Conservation (phyloP, 805 yeast genomes). For the Suhomyces emberorum region DNA sequence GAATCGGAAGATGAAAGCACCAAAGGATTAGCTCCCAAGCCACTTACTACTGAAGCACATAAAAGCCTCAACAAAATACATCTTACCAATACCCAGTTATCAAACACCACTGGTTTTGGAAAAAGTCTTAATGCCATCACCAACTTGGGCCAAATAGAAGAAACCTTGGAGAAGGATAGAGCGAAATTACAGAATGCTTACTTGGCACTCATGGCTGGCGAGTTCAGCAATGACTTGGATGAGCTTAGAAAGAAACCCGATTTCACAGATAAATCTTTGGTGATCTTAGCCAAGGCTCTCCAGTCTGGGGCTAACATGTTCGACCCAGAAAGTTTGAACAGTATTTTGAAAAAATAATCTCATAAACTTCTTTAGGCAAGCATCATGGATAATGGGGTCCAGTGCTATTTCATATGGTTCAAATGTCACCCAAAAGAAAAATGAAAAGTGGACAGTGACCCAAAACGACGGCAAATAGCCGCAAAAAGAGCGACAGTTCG, state of each 20-base stretch:
- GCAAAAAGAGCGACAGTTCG: too few relatives aligned
- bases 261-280: slow-evolving; percentile 54
- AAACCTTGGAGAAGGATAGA: slow-evolving; percentile 25
- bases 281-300: slow-evolving; percentile 52
- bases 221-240: slow-evolving; percentile 61
- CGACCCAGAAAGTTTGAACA: slow-evolving; percentile 47
- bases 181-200: slow-evolving; percentile 48
- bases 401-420: too few relatives aligned
- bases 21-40: slow-evolving; percentile 14
- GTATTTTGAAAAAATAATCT: slow-evolving; percentile 11
- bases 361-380: too few relatives aligned
- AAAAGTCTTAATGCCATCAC: slow-evolving; percentile 11
- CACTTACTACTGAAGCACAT: slow-evolving; percentile 17
- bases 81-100: slow-evolving; percentile 23
- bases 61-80: slow-evolving; percentile 20
- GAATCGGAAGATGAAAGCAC: slow-evolving; percentile 22
- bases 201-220: slow-evolving; percentile 52
- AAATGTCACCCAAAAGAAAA: too few relatives aligned
- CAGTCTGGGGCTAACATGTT: slow-evolving; percentile 59
- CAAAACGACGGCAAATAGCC: too few relatives aligned
- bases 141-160: slow-evolving; percentile 16
- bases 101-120: slow-evolving; percentile 11
- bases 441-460: too few relatives aligned
- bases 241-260: slow-evolving; percentile 60
- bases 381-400: too few relatives aligned